Percentiles rank a stretch among this genome's conserved stretches.
Conservation (phyloP, 208 protist genomes). For the Acanthamoeba culbertsoni region DNA sequence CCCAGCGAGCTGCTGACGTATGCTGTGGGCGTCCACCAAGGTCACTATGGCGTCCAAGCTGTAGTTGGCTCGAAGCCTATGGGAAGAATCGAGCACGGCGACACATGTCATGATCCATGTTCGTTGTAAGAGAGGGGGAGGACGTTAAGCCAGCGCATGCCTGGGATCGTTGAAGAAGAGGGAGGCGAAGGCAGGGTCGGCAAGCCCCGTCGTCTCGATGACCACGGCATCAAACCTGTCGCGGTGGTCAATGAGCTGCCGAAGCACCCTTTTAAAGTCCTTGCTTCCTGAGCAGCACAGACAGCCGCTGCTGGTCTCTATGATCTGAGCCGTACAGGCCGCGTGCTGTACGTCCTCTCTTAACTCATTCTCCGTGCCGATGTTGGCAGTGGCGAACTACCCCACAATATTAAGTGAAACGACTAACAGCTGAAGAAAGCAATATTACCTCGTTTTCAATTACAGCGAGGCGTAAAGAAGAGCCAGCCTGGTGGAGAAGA, state of each 20-base stretch:
- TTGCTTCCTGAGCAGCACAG: background rate
- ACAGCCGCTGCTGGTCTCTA: background rate
- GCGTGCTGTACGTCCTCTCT: constrained; percentile 81
- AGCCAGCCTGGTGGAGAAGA: constrained; percentile 74
- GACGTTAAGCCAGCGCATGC: background rate
- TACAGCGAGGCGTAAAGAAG: constrained; percentile 66
- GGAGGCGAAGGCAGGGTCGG: constrained; percentile 71
- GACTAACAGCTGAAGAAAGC: background rate
- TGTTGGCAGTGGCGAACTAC: background rate
- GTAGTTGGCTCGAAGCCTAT: too few species aligned
- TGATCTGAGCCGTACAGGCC: constrained; percentile 59
- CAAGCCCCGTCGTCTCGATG: constrained; percentile 81
- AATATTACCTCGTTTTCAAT: constrained; percentile 87
- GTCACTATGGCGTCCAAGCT: background rate
- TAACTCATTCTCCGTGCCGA: background rate
- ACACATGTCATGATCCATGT: background rate
- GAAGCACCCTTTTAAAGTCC: background rate
- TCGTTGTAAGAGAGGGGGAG: background rate
- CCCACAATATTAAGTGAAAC: background rate
- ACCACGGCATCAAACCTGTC: constrained; percentile 83
- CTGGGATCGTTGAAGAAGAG: background rate
- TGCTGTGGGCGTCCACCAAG: background rate
- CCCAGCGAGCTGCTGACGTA: too few species aligned
- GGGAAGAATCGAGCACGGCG: too few species aligned
- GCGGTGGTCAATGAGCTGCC: constrained; percentile 69